These are phyloP conservation scores for Ustilago xerochloae DNA, from an alignment of 1,284 basidiomycete genomes.

Conservation along the genomic window DNA sequence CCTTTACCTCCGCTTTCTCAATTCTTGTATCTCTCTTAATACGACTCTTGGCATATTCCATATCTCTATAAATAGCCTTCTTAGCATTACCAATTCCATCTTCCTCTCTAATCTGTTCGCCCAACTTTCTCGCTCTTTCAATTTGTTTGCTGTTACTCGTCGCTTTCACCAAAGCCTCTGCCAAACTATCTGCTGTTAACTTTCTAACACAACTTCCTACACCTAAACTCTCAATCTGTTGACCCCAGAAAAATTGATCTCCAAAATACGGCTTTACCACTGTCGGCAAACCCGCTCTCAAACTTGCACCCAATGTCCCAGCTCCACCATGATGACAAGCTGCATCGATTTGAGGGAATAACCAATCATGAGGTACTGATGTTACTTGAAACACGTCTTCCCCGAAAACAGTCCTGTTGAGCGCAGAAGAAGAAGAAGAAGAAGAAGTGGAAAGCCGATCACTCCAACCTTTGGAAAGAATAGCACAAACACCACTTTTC, in stretches of 20 bases:
- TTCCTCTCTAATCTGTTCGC: constrained; percentile 73
- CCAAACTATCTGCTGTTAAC: constrained; percentile 80
- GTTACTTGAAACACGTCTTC: constrained; percentile 78
- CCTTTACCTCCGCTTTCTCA: not conserved
- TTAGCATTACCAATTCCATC: constrained; percentile 66
- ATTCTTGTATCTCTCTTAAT: constrained; percentile 45
- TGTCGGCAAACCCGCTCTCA: constrained; percentile 91
- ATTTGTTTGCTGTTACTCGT: constrained; percentile 90
- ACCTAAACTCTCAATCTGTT: constrained; percentile 86
- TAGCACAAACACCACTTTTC: constrained; percentile 82
- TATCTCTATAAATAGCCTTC: constrained; percentile 61
- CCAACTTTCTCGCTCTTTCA: constrained; percentile 78
- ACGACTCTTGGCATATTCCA: constrained; percentile 62
- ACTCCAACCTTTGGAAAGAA: constrained; percentile 97
- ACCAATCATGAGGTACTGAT: constrained; percentile 95
- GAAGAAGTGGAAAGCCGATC: constrained; percentile 74
- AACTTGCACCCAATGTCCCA: constrained; percentile 91
- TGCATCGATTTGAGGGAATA: constrained; percentile 91
- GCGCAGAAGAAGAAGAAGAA: constrained; percentile 41
- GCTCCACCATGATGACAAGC: constrained; percentile 97
- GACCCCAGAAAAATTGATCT: constrained; percentile 96
- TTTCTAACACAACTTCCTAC: constrained; percentile 87
- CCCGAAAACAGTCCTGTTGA: constrained; percentile 75
- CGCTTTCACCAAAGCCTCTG: constrained; percentile 80
- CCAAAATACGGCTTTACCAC: constrained; percentile 98